These are phyloP conservation scores for Vanilla planifolia DNA, from an alignment of 106 monocot species.

Conservation along the genomic window DNA sequence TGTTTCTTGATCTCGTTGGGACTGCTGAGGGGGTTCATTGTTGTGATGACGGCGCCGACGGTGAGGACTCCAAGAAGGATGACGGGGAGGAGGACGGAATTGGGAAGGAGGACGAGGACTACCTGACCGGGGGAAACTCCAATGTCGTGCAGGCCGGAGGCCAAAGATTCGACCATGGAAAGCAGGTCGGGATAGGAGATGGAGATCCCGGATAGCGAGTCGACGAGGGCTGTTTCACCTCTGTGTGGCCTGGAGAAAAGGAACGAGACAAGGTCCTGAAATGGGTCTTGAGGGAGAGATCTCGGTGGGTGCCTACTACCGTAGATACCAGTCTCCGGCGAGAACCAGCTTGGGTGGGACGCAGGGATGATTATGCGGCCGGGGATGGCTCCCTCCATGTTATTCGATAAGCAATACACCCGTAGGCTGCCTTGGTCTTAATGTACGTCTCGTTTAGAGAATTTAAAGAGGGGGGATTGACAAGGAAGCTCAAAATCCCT, in stretches of 20 bases:
- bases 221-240: slow-evolving; percentile 41
- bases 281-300: slow-evolving; percentile 32
- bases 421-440: too few species aligned
- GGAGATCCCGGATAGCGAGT: slow-evolving; percentile 29
- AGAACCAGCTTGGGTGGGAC: slow-evolving; percentile 20
- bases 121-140: slow-evolving; percentile 20
- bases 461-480: too few species aligned
- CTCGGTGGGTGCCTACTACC: slow-evolving; percentile 40
- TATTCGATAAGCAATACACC: too few species aligned
- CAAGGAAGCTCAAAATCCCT: too few species aligned
- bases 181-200: slow-evolving; percentile 31
- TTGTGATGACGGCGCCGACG: slow-evolving; percentile 28
- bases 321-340: slow-evolving; percentile 52
- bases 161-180: slow-evolving; percentile 27
- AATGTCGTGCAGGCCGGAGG: slow-evolving; percentile 27
- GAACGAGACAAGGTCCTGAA: slow-evolving; percentile 38
- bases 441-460: too few species aligned
- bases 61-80: slow-evolving; percentile 34
- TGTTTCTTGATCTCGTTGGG: slow-evolving; percentile 35
- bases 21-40: slow-evolving; percentile 42
- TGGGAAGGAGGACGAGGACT: slow-evolving; percentile 43
- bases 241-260: slow-evolving; percentile 39
- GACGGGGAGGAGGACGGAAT: slow-evolving; percentile 40
- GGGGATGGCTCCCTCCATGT: too few species aligned
- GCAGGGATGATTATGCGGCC: too few species aligned